phyloP scores from a whole-genome alignment of 1,284 basidiomycete genomes.

The Pascua guehoae region DNA sequence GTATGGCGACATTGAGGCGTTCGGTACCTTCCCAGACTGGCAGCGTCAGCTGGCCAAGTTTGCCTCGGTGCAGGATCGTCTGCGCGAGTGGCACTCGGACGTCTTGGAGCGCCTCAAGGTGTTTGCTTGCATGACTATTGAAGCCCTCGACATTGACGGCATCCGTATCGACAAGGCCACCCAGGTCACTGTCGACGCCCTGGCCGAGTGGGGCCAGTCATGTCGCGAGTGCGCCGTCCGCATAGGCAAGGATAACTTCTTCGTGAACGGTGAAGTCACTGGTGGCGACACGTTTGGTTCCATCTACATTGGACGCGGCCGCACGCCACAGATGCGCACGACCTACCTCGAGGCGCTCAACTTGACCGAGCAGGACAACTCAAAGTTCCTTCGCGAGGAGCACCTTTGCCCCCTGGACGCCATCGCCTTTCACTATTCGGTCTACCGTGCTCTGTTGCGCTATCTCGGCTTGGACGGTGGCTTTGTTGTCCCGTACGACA shows the following conservation, averaged over 20 bases:
- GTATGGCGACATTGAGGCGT: conserved; percentile 91
- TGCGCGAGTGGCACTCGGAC: conserved; percentile 76
- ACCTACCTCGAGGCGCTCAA: conserved; percentile 62
- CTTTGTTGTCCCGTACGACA: conserved; percentile 77
- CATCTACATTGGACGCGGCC: conserved; percentile 80
- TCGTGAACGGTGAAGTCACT: conserved; percentile 87
- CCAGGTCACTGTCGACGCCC: conserved; percentile 76
- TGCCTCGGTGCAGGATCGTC: conserved; percentile 88
- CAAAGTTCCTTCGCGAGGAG: conserved; percentile 73
- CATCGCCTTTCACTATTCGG: conserved; percentile 86
- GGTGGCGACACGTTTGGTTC: conserved; percentile 86
- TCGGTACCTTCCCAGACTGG: conserved; percentile 76
- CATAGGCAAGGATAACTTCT: conserved; percentile 77
- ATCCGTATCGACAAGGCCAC: conserved; percentile 93
- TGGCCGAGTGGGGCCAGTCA: conserved; percentile 67
- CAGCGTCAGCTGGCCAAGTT: conserved; percentile 90
- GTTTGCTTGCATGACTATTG: conserved; percentile 79
- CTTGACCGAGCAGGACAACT: conserved; percentile 56
- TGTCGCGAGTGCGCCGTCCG: conserved; percentile 68
- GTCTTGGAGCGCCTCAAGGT: conserved; percentile 71
- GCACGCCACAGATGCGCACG: conserved; percentile 61
- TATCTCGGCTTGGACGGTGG: conserved; percentile 93
- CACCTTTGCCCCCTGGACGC: conserved; percentile 65
- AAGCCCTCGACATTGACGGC: conserved; percentile 80
- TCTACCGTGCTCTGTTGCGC: conserved; percentile 74